Evolutionary conservation across 805 yeast species (phyloP), one percentile per base, ranked within the genome.

Genomic region (Komagataella pastoris): DNA sequence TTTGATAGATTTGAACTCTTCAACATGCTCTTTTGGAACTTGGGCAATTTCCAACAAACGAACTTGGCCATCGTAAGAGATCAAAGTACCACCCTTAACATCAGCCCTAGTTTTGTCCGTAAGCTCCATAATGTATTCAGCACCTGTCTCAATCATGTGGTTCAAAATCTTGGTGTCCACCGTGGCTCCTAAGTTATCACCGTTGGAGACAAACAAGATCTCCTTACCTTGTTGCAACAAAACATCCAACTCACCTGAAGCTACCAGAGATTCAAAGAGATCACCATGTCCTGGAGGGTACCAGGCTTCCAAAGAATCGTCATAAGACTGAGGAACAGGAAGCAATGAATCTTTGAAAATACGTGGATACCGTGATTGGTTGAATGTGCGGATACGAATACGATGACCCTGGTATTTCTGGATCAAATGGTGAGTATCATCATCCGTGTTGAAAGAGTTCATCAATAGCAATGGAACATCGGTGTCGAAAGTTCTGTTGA

Each of bases 231-330:
- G 91, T 51, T 83, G 88, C 56, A 93, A 75, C 57, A 93, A 77
- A 55, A 85, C 81, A 65, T 93, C 98, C 58, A 93, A 77, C 65
- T 91, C 93, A 54, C 99, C 99, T 10, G 96, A 83, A 53, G 87
- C 80, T 54, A 85, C 82, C 64, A 93, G 75, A 19, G 93, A 75
- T 73, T 93, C 99, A 59, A 90, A 93, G 67, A 93, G 73, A 71
- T 93, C 99, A 71, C 99, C 99, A 69, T 93, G 99, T 51, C 99
- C 99, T n/a, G 99, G 99, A 50, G 99, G 99, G 67, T 93, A 93
- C 99, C 99, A 93, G 53, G 86, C 75, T 61, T 88, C 91, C 59
- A 86, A 76, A 47, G 76, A 75, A 62, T 88, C 96, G 54, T 83
- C 82, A 57, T 67, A 76, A 43, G 77, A 64, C 57, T 85, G 79